Evolutionary conservation across 164 flowering plant genomes (phyloP).

Genomic region (Akebia trifoliata): DNA sequence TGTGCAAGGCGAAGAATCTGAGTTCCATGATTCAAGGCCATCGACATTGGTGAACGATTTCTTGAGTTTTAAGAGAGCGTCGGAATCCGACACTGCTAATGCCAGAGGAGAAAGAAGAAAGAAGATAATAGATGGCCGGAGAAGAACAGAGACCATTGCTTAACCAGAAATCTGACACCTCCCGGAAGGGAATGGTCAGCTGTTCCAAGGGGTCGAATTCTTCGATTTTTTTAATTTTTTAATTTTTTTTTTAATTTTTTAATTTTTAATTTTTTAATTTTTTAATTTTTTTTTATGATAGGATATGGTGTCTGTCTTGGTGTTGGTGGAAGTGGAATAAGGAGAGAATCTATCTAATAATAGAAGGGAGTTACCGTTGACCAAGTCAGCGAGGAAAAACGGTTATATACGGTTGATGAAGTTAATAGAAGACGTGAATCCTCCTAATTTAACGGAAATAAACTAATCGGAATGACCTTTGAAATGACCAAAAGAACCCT

Average conservation of each 20-base stretch:
- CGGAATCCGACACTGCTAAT: conserved; percentile 34
- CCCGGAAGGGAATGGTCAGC: conserved; percentile 1
- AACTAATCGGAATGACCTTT: too few relatives aligned
- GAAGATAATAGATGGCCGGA: conserved; percentile 7
- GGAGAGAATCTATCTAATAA: too few relatives aligned
- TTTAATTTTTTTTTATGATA: background rate
- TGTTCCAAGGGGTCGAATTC: too few relatives aligned
- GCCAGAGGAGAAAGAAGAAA: conserved; percentile 1
- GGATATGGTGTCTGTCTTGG: too few relatives aligned
- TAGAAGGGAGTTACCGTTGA: conserved; percentile 3
- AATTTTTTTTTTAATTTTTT: too few relatives aligned
- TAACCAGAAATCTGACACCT: conserved; percentile 10
- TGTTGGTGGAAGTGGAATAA: too few relatives aligned
- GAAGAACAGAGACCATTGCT: conserved; percentile 58
- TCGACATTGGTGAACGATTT: conserved; percentile 29
- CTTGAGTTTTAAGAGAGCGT: conserved; percentile 63
- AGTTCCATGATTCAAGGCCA: conserved; percentile 40
- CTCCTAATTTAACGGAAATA: background rate
- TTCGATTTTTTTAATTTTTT: too few relatives aligned
- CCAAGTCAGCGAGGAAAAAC: background rate
- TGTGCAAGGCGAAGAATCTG: conserved; percentile 36
- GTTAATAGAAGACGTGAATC: too few relatives aligned
- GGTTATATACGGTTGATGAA: conserved; percentile 8
- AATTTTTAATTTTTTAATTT: too few relatives aligned
- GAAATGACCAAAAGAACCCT: too few relatives aligned